Base-by-base conservation (phyloP, 805 yeast species). In the Spathaspora passalidarum region DNA sequence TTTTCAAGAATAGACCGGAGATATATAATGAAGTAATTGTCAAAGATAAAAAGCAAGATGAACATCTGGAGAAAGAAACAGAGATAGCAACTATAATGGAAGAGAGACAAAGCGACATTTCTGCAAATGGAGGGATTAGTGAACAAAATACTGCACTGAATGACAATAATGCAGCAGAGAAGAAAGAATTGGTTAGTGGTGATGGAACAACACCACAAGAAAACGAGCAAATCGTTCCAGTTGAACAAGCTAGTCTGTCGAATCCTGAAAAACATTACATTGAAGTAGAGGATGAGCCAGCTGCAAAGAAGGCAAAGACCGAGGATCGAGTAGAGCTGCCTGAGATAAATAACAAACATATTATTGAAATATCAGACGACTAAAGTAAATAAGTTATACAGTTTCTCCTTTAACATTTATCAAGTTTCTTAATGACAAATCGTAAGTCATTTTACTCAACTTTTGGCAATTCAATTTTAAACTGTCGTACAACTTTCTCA, bases 1-100 rank as follows among this genome's bases (percentile, higher is more conserved):
- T 60, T 13, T 44, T 66, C 23, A 68, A 66, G 40, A 60, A 59
- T 2, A 53, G 53, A 2, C 70, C 75, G 0, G 57, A 61, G 11
- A 51, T 67, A 3, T 63, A 61, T 50, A 68, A 66, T 50, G 63
- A 56, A 13, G 59, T 51, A 45, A 56, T 57, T n/a, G 8, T 29
- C 14, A 6, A 29, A 8, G n/a, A n/a, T 3, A 3, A 9, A n/a
- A 6, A n/a, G 34, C 14, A 8, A n/a, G 17, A 9, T 14, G 7
- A 29, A 29, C n/a, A n/a, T n/a, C n/a, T n/a, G n/a, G n/a, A 25
- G 9, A n/a, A 25, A 25, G 3, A 25, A 25, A 11, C 29, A 25
- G 29, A 25, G 13, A 7, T 25, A 25, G 13, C 13, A 25, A 4
- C 29, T n/a, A n/a, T 25, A 7, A 25, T n/a, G 3, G 34, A 29